Conservation (phyloP, 345 rosid genomes). For the Salix udensis region DNA sequence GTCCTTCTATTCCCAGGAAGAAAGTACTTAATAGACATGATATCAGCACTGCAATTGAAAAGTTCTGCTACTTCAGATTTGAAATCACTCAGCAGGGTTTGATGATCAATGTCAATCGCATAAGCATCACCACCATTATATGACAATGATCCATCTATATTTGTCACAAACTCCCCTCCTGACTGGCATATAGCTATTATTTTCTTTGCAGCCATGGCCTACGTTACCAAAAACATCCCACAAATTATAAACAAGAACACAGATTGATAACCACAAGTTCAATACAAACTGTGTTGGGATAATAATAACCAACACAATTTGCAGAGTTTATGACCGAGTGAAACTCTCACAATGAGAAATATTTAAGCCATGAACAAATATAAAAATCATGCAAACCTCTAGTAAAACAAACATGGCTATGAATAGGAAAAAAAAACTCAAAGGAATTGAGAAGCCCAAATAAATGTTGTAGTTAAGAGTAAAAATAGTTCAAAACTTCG, state of each 20-base stretch:
- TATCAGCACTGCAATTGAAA: conserved; percentile 50
- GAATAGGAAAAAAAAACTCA: too few relatives aligned
- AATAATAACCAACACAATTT: too few relatives aligned
- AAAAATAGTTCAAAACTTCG: too few relatives aligned
- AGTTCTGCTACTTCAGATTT: conserved; percentile 75
- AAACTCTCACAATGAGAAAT: too few relatives aligned
- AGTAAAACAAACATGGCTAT: too few relatives aligned
- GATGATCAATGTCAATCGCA: conserved; percentile 67
- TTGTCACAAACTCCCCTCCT: conserved; percentile 72
- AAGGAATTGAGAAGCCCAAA: too few relatives aligned
- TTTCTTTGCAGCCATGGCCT: conserved; percentile 72
- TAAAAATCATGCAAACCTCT: too few relatives aligned
- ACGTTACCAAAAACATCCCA: background rate
- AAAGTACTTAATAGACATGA: conserved; percentile 70
- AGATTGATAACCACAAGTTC: background rate
- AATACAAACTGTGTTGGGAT: background rate
- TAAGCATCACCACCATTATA: conserved; percentile 82
- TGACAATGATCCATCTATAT: conserved; percentile 59
- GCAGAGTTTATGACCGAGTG: too few relatives aligned
- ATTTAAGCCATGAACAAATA: too few relatives aligned
- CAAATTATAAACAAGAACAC: background rate
- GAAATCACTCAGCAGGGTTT: conserved; percentile 56
- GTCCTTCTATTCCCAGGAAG: conserved; percentile 90
- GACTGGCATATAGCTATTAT: conserved; percentile 92
- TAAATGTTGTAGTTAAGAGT: too few relatives aligned